phyloP scores from a whole-genome alignment of 2,329 filamentous ascomycete genomes.

The Anthostomella pinea region DNA sequence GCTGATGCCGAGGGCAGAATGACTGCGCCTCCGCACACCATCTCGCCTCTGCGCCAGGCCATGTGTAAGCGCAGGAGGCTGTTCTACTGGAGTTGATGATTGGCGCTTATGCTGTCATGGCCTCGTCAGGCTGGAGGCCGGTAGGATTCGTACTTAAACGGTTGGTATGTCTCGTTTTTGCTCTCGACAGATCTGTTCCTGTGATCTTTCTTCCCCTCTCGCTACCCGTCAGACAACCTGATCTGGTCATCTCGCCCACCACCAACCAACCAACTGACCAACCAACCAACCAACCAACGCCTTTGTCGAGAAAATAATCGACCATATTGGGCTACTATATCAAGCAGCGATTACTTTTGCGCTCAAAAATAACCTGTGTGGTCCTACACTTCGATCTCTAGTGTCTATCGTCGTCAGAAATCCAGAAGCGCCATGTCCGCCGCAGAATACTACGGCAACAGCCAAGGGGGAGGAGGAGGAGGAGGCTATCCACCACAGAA shows the following conservation, averaged over 20 bases:
- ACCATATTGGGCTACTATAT: too few species aligned
- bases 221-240: too few species aligned
- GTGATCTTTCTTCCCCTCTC: neutral
- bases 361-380: too few species aligned
- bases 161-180: constrained; percentile 1
- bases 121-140: too few species aligned
- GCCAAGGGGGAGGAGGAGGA: constrained; percentile 14
- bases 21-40: constrained; percentile 2
- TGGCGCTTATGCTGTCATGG: too few species aligned
- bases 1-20: neutral
- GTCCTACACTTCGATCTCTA: neutral
- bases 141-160: neutral
- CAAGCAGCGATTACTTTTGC: too few species aligned
- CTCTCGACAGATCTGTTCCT: neutral
- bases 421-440: constrained; percentile 29
- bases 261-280: too few species aligned
- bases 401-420: too few species aligned
- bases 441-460: constrained; percentile 29
- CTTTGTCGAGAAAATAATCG: too few species aligned
- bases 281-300: too few species aligned
- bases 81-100: too few species aligned
- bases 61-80: neutral
- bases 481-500: constrained; percentile 16
- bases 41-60: neutral
- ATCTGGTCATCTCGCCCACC: too few species aligned